phyloP scores from a whole-genome alignment of 352 stramenopile species.

The Blastocystis sp. region DNA sequence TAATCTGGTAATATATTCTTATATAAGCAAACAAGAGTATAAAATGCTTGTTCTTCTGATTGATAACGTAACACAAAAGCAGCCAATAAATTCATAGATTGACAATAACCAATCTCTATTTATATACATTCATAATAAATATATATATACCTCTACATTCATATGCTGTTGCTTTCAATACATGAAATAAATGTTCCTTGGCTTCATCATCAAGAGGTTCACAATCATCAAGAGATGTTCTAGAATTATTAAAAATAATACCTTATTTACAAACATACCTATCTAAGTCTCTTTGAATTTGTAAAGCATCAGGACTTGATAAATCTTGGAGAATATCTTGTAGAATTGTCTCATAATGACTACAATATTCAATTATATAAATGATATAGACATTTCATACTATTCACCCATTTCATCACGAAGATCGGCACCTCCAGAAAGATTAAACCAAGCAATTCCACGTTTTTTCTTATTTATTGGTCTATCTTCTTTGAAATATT shows the following conservation, averaged over 20 bases:
- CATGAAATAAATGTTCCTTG: neutral
- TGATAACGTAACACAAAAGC: constrained; percentile 3
- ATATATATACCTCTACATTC: constrained; percentile 3
- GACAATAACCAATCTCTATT: constrained; percentile 26
- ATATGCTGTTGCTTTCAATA: constrained; percentile 19
- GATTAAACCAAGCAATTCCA: constrained; percentile 28
- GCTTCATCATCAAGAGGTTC: neutral
- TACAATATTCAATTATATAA: too few relatives aligned
- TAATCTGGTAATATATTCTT: neutral
- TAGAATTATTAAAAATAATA: neutral
- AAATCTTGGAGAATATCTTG: neutral
- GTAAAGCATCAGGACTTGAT: constrained; percentile 11
- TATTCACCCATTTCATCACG: constrained; percentile 4
- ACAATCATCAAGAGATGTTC: neutral
- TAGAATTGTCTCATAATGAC: constrained; percentile 18
- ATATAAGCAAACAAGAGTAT: constrained; percentile 16
- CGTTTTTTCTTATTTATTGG: constrained; percentile 3
- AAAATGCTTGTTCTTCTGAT: constrained; percentile 15
- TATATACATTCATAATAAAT: neutral
- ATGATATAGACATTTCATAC: too few relatives aligned
- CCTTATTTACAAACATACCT: neutral
- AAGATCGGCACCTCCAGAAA: constrained; percentile 14
- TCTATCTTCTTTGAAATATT: constrained; percentile 9
- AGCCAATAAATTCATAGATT: constrained; percentile 29
- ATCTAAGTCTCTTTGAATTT: constrained; percentile 16